These are phyloP conservation scores for Amaranthus cruentus DNA, from an alignment of 148 eudicot species.

Conservation along the genomic window DNA sequence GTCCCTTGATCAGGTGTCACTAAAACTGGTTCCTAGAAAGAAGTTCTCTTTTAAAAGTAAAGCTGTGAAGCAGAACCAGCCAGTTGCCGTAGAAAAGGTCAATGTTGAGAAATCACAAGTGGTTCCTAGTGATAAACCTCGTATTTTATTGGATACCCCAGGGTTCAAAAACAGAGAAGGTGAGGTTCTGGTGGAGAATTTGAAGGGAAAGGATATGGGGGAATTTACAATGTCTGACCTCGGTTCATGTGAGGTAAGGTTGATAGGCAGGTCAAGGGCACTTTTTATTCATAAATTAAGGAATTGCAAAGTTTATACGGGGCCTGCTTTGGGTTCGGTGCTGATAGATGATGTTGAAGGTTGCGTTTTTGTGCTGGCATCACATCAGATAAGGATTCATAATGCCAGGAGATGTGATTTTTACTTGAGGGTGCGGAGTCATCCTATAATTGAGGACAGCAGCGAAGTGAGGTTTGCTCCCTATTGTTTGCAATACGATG, in stretches of 20 bases:
- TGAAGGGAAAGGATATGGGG: slow-evolving; percentile 45
- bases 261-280: slow-evolving; percentile 58
- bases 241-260: slow-evolving; percentile 57
- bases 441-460: slow-evolving; percentile 83
- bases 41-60: slow-evolving; percentile 66
- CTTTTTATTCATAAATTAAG: slow-evolving; percentile 50
- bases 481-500: slow-evolving; percentile 61
- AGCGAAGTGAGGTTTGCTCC: slow-evolving; percentile 76
- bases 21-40: slow-evolving; percentile 54
- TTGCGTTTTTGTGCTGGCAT: slow-evolving; percentile 65
- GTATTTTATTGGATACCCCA: slow-evolving; percentile 31
- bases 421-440: slow-evolving; percentile 74
- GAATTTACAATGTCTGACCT: slow-evolving; percentile 61
- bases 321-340: slow-evolving; percentile 69
- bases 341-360: slow-evolving; percentile 72
- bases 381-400: slow-evolving; percentile 91
- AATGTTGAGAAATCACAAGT: slow-evolving; percentile 16
- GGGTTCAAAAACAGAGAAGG: slow-evolving; percentile 56
- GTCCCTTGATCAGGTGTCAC: slow-evolving; percentile 40
- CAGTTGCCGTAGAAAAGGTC: slow-evolving; percentile 5
- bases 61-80: slow-evolving; percentile 32
- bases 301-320: slow-evolving; percentile 61
- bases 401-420: slow-evolving; percentile 66
- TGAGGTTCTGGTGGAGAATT: slow-evolving; percentile 55
- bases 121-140: slow-evolving; percentile 9